Percentiles rank a stretch among this genome's conserved stretches.
Conservation (phyloP, 179 eudicot genomes). For the Spinacia oleracea region DNA sequence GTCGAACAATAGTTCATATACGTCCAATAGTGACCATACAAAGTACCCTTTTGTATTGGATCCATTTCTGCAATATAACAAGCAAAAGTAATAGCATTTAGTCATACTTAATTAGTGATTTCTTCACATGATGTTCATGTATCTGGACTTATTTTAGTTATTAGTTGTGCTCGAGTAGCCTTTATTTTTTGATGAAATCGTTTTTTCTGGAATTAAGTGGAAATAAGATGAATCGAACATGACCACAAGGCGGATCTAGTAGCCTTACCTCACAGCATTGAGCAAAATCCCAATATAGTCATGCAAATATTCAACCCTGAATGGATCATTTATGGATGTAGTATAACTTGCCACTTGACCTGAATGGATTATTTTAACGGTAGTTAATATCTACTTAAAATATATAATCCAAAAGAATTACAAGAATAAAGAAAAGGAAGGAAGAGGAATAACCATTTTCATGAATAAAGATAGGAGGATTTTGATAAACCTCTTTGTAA, state of each 20-base stretch:
- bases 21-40: conserved; percentile 1
- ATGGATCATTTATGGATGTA: background rate
- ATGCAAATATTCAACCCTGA: background rate
- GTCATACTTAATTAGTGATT: too few relatives aligned
- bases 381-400: background rate
- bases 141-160: too few relatives aligned
- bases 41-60: conserved; percentile 1
- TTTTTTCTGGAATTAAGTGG: too few relatives aligned
- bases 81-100: too few relatives aligned
- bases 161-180: too few relatives aligned
- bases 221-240: too few relatives aligned
- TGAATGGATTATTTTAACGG: background rate
- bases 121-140: too few relatives aligned
- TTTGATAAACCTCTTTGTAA: too few relatives aligned
- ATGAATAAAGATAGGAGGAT: too few relatives aligned
- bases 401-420: background rate
- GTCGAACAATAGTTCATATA: background rate
- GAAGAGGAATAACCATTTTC: background rate
- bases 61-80: background rate
- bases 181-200: too few relatives aligned
- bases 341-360: background rate
- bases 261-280: background rate
- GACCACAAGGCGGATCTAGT: too few relatives aligned
- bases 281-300: background rate
- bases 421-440: background rate